Conservation (phyloP, 768 basidiomycete genomes). For the Lenzites betulinus region DNA sequence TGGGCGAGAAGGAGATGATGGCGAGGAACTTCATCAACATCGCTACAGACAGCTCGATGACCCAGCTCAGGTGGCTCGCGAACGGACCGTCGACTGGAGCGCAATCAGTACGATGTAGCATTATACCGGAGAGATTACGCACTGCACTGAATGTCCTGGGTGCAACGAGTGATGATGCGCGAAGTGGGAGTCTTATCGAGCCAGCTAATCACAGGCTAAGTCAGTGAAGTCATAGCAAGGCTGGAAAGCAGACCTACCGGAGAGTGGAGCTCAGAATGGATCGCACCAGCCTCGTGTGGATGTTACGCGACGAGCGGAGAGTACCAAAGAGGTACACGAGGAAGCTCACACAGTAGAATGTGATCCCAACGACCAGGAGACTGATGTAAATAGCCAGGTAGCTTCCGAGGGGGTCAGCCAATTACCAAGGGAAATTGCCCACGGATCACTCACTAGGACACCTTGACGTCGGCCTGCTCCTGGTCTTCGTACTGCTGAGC, state of each 20-base stretch:
- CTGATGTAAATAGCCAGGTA: constrained; percentile 32
- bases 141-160: constrained; percentile 58
- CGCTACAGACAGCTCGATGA: constrained; percentile 34
- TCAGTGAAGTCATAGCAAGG: background rate
- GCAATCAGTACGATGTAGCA: background rate
- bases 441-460: constrained; percentile 31
- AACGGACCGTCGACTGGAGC: constrained; percentile 40
- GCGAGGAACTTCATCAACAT: constrained; percentile 40
- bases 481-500: constrained; percentile 35
- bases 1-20: constrained; percentile 42
- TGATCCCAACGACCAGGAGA: constrained; percentile 20
- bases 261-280: constrained; percentile 36
- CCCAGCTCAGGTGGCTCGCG: constrained; percentile 26
- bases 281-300: constrained; percentile 34
- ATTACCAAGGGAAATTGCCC: too few species aligned
- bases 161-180: constrained; percentile 66
- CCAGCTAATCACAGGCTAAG: constrained; percentile 38
- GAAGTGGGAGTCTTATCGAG: constrained; percentile 54
- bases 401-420: constrained; percentile 19
- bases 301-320: constrained; percentile 33
- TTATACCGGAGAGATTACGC: background rate
- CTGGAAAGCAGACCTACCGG: constrained; percentile 13
- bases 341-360: constrained; percentile 25
- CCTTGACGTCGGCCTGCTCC: constrained; percentile 32
- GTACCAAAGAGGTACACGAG: constrained; percentile 32